phyloP scores from a whole-genome alignment of 441 rosid genomes.

The Erysimum pusillum region DNA sequence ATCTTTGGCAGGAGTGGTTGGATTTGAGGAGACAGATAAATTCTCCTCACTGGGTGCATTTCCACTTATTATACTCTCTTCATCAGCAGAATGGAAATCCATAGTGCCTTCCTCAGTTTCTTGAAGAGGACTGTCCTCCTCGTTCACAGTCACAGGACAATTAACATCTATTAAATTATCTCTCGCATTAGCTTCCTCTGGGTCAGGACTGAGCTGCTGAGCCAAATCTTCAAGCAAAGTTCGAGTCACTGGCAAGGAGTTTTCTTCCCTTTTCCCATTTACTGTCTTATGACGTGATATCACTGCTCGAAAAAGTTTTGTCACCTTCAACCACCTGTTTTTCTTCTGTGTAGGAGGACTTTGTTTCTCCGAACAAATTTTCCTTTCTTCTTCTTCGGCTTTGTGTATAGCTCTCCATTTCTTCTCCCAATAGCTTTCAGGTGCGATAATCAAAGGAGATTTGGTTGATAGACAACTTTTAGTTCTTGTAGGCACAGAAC shows the following conservation, averaged over 20 bases:
- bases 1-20: conserved; percentile 57
- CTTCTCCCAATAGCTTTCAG: conserved; percentile 90
- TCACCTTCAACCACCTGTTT: conserved; percentile 68
- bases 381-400: conserved; percentile 53
- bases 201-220: conserved; percentile 58
- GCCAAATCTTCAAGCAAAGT: conserved; percentile 70
- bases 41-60: conserved; percentile 65
- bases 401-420: conserved; percentile 72
- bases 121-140: conserved; percentile 16
- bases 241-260: conserved; percentile 58
- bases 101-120: conserved; percentile 21
- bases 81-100: conserved; percentile 27
- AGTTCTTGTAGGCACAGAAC: conserved; percentile 49
- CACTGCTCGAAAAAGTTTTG: conserved; percentile 60
- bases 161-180: background rate
- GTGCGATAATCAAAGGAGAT: conserved; percentile 58
- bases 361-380: conserved; percentile 48
- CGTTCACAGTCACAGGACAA: conserved; percentile 1
- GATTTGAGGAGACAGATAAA: conserved; percentile 58
- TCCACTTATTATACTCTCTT: conserved; percentile 50
- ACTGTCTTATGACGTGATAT: conserved; percentile 48
- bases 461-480: conserved; percentile 57
- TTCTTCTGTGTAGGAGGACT: conserved; percentile 54
- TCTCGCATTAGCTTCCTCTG: conserved; percentile 41
- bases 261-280: conserved; percentile 42